Evolutionary conservation across 345 rosid genomes (phyloP), one percentile per base, ranked within the genome.

Genomic region (Arabis hirsuta): DNA sequence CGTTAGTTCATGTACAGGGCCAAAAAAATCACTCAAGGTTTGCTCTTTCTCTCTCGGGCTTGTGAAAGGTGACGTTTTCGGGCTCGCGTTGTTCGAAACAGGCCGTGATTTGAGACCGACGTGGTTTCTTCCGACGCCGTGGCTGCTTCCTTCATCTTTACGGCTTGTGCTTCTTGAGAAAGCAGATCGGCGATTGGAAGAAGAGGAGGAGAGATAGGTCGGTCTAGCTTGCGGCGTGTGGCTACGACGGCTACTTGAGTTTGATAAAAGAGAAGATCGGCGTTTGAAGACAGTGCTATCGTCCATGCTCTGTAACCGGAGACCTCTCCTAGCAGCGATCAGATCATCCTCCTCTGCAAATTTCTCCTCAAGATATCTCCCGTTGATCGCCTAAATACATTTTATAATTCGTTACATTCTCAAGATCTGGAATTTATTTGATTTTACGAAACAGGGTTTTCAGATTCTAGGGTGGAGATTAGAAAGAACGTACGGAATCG

Each of bases 201-300:
- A n/a, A 54, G 77, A 66, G 2, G 67, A 58, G 26, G 83, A 73
- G 60, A 81, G 71, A 38, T 76, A 74, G 0, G 88, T 74, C 3
- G 87, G 84, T 60, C 79, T 46, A 1, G 83, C 79, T 62, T 80
- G 78, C 3, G 88, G 82, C 51, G 88, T 82, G 47, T 67, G 78
- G 75, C 86, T 86, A 19, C 83, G 83, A 14, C 85, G 79, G 36
- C 77, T 82, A 9, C 65, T 36, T 12, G 65, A 56, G 42, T 13
- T 77, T 4, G 82, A 48, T 53, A 87, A 57, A 4, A 74, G 42
- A 4, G 90, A 78, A 2, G 84, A 41, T 0, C 69, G 83, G 22
- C 80, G 75, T 26, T 75, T 58, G 54, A 80, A 78, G 69, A 84
- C 72, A 57, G 62, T 41, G 26, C 67, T 78, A 9, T 88, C 90